Conservation (phyloP, 2,329 filamentous ascomycete genomes). For the Epichloe brachyelytri region DNA sequence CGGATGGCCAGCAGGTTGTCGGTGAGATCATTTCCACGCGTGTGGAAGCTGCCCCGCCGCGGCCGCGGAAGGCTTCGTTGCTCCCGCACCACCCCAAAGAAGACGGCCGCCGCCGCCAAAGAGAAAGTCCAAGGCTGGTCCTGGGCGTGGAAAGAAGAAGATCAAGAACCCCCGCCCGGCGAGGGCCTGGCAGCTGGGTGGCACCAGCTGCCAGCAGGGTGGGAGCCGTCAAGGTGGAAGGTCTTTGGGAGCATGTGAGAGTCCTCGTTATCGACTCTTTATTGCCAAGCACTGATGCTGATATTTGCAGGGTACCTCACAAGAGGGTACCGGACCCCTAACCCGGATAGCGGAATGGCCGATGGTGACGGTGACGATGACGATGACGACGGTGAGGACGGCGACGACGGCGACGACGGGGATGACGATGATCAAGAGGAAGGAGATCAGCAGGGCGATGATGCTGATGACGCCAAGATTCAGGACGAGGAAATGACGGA, state of each 20-base stretch:
- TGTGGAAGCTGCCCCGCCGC: constrained; percentile 40
- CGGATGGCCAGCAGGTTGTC: constrained; percentile 66
- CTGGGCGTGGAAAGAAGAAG: constrained; percentile 69
- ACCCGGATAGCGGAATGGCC: constrained; percentile 39
- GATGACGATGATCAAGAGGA: constrained; percentile 36
- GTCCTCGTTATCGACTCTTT: neutral
- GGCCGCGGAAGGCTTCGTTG: constrained; percentile 39
- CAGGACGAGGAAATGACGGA: constrained; percentile 28
- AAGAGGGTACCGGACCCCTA: constrained; percentile 30
- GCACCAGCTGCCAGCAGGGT: constrained; percentile 25
- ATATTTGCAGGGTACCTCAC: constrained; percentile 23
- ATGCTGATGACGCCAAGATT: constrained; percentile 25
- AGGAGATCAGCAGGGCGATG: constrained; percentile 31
- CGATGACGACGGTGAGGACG: constrained; percentile 30
- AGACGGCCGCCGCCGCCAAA: constrained; percentile 65
- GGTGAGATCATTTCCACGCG: constrained; percentile 63
- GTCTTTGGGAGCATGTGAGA: constrained; percentile 26
- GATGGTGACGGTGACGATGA: constrained; percentile 38
- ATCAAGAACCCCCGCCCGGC: constrained; percentile 42
- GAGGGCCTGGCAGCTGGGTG: constrained; percentile 16
- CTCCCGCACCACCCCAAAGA: constrained; percentile 28
- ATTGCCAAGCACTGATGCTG: neutral
- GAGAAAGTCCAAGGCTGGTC: constrained; percentile 63
- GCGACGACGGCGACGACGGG: constrained; percentile 35
- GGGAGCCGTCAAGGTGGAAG: constrained; percentile 25